Conservation (phyloP, 768 basidiomycete genomes). For the Boletus rex-veris region DNA sequence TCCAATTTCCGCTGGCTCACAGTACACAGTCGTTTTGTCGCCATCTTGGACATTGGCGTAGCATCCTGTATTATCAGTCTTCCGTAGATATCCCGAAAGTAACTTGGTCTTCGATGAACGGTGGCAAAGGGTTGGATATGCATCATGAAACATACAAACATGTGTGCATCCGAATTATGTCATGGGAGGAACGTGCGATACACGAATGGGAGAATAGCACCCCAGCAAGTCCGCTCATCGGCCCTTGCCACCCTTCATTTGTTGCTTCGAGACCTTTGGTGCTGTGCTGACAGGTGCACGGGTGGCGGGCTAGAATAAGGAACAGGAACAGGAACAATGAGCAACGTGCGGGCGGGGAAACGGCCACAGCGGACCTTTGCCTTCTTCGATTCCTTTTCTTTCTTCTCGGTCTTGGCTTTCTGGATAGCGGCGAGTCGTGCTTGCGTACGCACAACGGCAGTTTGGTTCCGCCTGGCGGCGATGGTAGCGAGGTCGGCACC, state of each 20-base stretch:
- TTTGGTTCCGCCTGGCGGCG: constrained; percentile 90
- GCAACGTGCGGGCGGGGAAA: neutral
- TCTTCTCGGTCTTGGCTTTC: constrained; percentile 96
- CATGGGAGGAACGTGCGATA: constrained; percentile 25
- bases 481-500: constrained; percentile 93
- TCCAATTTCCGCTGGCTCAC: constrained; percentile 3
- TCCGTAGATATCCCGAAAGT: neutral
- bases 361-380: constrained; percentile 49
- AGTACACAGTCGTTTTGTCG: constrained; percentile 4
- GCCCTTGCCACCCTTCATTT: constrained; percentile 89
- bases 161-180: constrained; percentile 17
- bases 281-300: constrained; percentile 53
- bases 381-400: constrained; percentile 93
- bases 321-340: neutral
- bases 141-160: constrained; percentile 8
- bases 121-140: neutral
- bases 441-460: constrained; percentile 75
- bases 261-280: constrained; percentile 92
- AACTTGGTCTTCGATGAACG: neutral
- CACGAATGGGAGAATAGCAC: constrained; percentile 7
- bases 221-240: constrained; percentile 42
- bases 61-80: constrained; percentile 17
- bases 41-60: constrained; percentile 7
- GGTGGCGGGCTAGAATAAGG: constrained; percentile 42
- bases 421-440: constrained; percentile 81